Percentiles rank a stretch among this genome's conserved stretches.
Evolutionary conservation across 169 alveolate species (phyloP).

Genomic region (Cryptosporidium ryanae): DNA sequence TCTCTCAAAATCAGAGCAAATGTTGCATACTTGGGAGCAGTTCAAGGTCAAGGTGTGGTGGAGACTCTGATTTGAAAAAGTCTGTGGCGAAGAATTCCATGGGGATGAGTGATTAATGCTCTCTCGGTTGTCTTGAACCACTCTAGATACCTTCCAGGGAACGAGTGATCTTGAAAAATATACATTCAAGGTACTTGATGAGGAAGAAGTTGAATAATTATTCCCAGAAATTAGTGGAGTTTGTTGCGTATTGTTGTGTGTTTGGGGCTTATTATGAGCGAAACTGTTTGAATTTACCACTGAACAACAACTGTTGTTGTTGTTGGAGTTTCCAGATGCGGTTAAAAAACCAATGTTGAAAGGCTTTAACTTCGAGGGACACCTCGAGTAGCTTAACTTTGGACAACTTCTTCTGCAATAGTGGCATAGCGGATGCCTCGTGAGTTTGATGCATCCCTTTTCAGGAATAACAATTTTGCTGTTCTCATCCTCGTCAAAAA

Average conservation of each 20-base stretch:
- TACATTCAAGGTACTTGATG: background rate
- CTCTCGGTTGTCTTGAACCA: conserved; percentile 10
- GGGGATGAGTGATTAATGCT: conserved; percentile 13
- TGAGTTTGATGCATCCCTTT: conserved; percentile 39
- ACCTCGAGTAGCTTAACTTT: conserved; percentile 51
- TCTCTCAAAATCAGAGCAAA: conserved; percentile 37
- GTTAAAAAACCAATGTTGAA: background rate
- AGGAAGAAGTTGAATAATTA: background rate
- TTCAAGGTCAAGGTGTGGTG: background rate
- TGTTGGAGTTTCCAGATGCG: background rate
- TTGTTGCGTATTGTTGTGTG: background rate
- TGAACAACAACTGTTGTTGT: background rate
- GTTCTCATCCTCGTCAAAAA: background rate
- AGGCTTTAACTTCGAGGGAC: conserved; percentile 67
- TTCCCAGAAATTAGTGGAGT: background rate
- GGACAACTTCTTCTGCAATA: conserved; percentile 62
- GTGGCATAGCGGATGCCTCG: conserved; percentile 63
- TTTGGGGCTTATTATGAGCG: too few species aligned
- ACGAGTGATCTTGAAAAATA: conserved; percentile 57
- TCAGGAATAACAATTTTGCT: background rate
- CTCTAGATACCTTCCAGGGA: conserved; percentile 59
- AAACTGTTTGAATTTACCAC: background rate
- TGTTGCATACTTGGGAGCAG: conserved; percentile 33
- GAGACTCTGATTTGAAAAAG: background rate
- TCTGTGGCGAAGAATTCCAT: background rate